phyloP scores from a whole-genome alignment of 225 moss, liverwort and hornwort genomes.

The Physcomitrium patens region DNA sequence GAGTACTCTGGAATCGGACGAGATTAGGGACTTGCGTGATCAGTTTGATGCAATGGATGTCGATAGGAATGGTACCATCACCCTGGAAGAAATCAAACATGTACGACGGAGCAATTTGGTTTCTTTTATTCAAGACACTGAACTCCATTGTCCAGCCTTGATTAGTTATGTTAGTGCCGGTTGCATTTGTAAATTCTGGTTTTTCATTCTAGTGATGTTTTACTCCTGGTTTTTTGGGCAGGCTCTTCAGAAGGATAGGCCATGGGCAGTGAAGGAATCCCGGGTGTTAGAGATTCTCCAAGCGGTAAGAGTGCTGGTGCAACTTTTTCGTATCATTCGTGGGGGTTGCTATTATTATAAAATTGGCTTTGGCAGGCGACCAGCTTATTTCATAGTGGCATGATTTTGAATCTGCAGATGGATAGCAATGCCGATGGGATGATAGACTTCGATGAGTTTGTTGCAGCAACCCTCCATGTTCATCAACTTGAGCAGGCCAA shows the following conservation, averaged over 20 bases:
- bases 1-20: constrained; percentile 70
- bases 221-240: constrained; percentile 12
- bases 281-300: constrained; percentile 72
- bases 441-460: constrained; percentile 82
- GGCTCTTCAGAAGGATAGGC: constrained; percentile 73
- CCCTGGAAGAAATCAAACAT: constrained; percentile 79
- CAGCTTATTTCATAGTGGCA: background rate
- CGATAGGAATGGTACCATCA: constrained; percentile 84
- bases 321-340: background rate
- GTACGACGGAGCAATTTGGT: constrained; percentile 21
- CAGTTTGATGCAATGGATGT: constrained; percentile 86
- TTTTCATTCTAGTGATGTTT: constrained; percentile 2
- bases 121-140: background rate
- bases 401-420: constrained; percentile 45
- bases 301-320: constrained; percentile 53
- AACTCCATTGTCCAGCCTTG: background rate
- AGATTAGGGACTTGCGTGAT: constrained; percentile 72
- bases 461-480: constrained; percentile 83
- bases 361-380: background rate
- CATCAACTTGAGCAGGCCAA: constrained; percentile 82
- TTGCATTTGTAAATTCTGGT: background rate
- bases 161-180: background rate
- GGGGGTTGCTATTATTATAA: background rate
- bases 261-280: constrained; percentile 78
- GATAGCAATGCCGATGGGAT: constrained; percentile 80